Evolutionary conservation across 306 rosid species (phyloP).

Genomic region (Rubus idaeus): DNA sequence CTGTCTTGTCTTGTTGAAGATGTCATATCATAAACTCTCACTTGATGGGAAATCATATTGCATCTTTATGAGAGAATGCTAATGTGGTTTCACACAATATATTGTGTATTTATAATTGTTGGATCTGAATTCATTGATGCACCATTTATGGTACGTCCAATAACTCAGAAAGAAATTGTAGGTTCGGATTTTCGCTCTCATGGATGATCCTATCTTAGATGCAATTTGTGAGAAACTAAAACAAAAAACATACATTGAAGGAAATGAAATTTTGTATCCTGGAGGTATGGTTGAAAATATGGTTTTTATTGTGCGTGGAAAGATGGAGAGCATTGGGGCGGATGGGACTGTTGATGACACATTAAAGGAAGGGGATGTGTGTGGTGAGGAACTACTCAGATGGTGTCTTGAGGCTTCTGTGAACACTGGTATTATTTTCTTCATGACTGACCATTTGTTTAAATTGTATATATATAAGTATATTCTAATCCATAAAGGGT

Average conservation of each 20-base stretch:
- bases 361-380: constrained; percentile 58
- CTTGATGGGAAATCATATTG: neutral
- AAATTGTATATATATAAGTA: too few relatives aligned
- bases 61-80: neutral
- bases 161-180: constrained; percentile 21
- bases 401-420: constrained; percentile 70
- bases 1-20: neutral
- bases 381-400: constrained; percentile 77
- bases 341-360: constrained; percentile 52
- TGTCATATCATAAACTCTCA: neutral
- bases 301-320: constrained; percentile 78
- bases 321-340: constrained; percentile 64
- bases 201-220: constrained; percentile 72
- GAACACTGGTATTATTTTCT: constrained; percentile 46
- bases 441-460: neutral
- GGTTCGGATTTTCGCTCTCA: constrained; percentile 71
- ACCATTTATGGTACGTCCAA: neutral
- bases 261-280: constrained; percentile 50
- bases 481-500: neutral
- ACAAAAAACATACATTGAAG: constrained; percentile 74
- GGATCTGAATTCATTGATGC: neutral
- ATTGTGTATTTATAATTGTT: neutral
- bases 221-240: constrained; percentile 71
- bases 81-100: neutral
- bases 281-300: constrained; percentile 76